Base-by-base conservation (phyloP, 805 yeast species). In the Cyberlindnera galapagoensis region DNA sequence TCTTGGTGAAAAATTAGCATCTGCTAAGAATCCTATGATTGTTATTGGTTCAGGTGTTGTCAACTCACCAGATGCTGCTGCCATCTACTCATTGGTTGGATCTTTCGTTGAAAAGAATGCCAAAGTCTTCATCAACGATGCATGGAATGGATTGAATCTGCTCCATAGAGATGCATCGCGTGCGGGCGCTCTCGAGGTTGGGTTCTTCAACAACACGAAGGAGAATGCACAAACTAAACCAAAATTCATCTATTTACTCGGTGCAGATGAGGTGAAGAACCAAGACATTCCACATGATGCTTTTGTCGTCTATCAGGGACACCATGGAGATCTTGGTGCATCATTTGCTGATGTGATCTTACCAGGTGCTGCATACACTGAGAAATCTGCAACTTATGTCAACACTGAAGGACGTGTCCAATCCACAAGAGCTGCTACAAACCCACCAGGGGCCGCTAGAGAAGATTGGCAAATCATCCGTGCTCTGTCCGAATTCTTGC, bases 351-450 rank as follows among this genome's bases (percentile, higher is more conserved):
- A 84, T 57, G 94, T 84, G 27, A 72, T 84, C 38, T 70, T 84
- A 45, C 95, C 95, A 28, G 88, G 88, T 29, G 71, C 88, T 21
- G 94, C 95, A 24, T 85, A 80, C 70, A 85, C 95, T 24, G 95
- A 84, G 59, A 85, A 84, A 61, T 64, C 76, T 18, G 87, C 83
- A 36, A 85, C 92, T 5, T 84, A 74, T 58, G 88, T 84, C 43
- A 84, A 84, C 63, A 85, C 94, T 23, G 95, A 85, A 63, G 95
- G 95, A 48, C 76, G 95, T 57, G 76, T 85, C 9, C 95, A 84
- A 65, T 59, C 69, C 36, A 80, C 94, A 3, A 72, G 90, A 43
- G 95, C 95, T 26, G 92, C 95, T 25, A 77, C 84, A 18, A 82
- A 79, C 41, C 80, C 92, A 7, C 94, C 94, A 28, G 94, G 92